These are phyloP conservation scores for Adiantum capillusveneris DNA, from an alignment of 75 land plant species.

Conservation along the genomic window DNA sequence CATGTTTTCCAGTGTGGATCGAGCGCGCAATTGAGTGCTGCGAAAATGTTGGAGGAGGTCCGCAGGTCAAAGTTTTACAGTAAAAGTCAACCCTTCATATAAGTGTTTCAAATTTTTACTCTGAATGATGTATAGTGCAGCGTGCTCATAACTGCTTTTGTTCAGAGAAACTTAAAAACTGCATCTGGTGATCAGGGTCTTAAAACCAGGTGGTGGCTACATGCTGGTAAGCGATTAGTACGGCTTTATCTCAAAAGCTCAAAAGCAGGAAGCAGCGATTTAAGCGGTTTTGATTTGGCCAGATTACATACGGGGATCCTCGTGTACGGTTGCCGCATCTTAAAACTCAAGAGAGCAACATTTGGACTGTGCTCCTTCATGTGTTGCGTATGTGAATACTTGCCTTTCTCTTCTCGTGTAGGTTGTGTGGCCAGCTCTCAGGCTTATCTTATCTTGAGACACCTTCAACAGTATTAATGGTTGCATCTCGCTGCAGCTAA, in stretches of 20 bases:
- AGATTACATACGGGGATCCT: conserved; percentile 96
- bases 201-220: conserved; percentile 75
- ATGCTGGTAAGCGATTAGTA: conserved; percentile 48
- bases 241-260: background rate
- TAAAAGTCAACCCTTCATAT: too few species aligned
- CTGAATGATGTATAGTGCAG: too few species aligned
- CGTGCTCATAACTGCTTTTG: too few species aligned
- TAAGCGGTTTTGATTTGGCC: background rate
- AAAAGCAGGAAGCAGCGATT: background rate
- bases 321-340: conserved; percentile 57
- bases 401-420: too few species aligned
- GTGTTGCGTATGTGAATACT: conserved; percentile 59
- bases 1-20: conserved; percentile 60
- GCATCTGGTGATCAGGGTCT: conserved; percentile 46
- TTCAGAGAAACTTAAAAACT: too few species aligned
- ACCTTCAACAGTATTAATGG: too few species aligned
- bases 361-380: conserved; percentile 69
- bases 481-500: conserved; percentile 42
- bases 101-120: too few species aligned
- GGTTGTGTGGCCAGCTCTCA: too few species aligned
- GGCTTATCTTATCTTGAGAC: too few species aligned
- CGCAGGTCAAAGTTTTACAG: conserved; percentile 44
- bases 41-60: conserved; percentile 75
- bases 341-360: conserved; percentile 29
- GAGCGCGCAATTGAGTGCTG: conserved; percentile 56